Evolutionary conservation across 768 basidiomycete species (phyloP).

Genomic region (Auricularia auricula-judae): DNA sequence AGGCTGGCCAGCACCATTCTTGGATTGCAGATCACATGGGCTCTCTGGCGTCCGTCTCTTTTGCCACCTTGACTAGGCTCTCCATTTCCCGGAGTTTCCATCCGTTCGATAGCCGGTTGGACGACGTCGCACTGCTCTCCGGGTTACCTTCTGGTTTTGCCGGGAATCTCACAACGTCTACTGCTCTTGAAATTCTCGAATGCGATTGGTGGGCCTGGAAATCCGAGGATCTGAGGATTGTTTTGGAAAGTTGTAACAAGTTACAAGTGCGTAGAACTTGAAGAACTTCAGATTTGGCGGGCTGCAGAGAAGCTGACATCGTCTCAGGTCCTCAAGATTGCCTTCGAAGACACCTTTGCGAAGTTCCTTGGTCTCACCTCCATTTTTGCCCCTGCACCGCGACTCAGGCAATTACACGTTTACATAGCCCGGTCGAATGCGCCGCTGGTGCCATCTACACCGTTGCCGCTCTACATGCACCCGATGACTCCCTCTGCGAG

Average conservation of each 20-base stretch:
- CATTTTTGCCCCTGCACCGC: slow-evolving; percentile 19
- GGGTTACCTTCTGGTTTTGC: slow-evolving; percentile 23
- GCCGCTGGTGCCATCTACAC: slow-evolving; percentile 20
- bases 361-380: slow-evolving; percentile 24
- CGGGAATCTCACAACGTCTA: slow-evolving; percentile 16
- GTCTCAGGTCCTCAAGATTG: slow-evolving; percentile 19
- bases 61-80: slow-evolving; percentile 16
- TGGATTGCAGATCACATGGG: slow-evolving; percentile 29
- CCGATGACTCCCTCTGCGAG: slow-evolving; percentile 21
- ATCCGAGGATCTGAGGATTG: slow-evolving; percentile 20
- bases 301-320: slow-evolving; percentile 1
- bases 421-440: slow-evolving; percentile 20
- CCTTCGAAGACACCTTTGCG: slow-evolving; percentile 25
- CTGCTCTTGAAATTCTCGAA: slow-evolving; percentile 18
- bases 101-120: slow-evolving; percentile 15
- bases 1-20: slow-evolving; percentile 26
- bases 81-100: slow-evolving; percentile 18
- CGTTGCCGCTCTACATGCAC: slow-evolving; percentile 15
- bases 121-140: slow-evolving; percentile 20
- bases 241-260: slow-evolving; percentile 23
- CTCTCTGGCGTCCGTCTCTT: slow-evolving; percentile 22
- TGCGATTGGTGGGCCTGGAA: slow-evolving; percentile 31
- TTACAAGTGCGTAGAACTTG: slow-evolving; percentile 15
- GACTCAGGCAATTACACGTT: slow-evolving; percentile 21
- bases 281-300: slow-evolving; percentile 4